Evolutionary conservation across 2,329 filamentous ascomycete species (phyloP), one percentile per base, ranked within the genome.

Genomic region (Cladosporium sp.): DNA sequence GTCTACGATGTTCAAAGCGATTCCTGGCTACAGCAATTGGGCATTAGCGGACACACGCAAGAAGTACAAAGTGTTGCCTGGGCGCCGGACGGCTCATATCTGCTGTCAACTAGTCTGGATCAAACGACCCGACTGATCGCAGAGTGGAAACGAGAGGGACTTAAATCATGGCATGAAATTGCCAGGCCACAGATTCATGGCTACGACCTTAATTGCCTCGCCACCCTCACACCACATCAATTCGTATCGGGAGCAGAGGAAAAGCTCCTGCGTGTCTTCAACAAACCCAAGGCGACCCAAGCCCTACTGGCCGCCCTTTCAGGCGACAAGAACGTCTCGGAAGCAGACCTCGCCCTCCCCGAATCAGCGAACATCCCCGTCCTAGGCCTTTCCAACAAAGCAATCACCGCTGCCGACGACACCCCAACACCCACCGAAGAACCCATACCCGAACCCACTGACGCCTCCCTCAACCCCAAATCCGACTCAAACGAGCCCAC

Each of bases 241-340:
- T 98, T 98, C 64, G 85, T 97, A 18, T 95, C 91, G 2, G 93
- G 93, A 6, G 93, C 93, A 3, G 93, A 98, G 58, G 93, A 98
- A 73, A 98, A 98, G 70, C 80, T 98, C n/a, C 80, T 98, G 67
- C 85, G 93, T 19, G 92, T 98, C 2, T 98, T 98, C 68, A 84
- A 86, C 62, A 84, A 95, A 69, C 93, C 93, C 5, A 86, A 83
- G 64, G 85, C 86, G 7, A 48, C 45, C 16, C 36, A 48, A 12
- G 9, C 45, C n/a, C 45, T 48, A 18, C 43, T 65, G 0, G 53
- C 56, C 6, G 58, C 52, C 15, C 55, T 66, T 9, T 56, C 53
- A 16, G 61, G 59, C 12, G 25, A 47, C 38, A 27, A 50, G 20
- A 9, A 55, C 54, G 8, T 40, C 13, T 25, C 36, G 9, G 36